Evolutionary conservation across 129 eudicot genomes (phyloP), one percentile per base, ranked within the genome.

Genomic region (Saposhnikovia divaricata): DNA sequence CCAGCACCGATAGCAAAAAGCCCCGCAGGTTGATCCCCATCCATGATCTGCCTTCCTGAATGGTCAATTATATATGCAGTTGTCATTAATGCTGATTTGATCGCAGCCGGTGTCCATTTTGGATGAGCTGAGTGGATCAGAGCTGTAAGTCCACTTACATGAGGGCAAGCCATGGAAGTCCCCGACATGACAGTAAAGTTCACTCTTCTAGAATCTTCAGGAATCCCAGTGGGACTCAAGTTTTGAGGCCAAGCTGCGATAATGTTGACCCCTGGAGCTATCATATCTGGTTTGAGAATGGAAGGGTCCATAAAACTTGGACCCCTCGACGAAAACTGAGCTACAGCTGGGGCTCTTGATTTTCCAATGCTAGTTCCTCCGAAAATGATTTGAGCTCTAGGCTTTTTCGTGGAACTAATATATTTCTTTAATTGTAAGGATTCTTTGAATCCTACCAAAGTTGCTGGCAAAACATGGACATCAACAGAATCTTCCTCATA

Each of bases 241-340:
- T 92, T 96, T 80, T 96, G 98, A 1, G 98, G 99, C 99, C 99
- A 96, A 16, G 99, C 99, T 1, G 97, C 99, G 15, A 96, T 81
- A 4, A 96, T 90, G 84, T 96, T 96, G 48, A 96, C 98, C 19
- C 99, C 99, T 9, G 99, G 99, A 37, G 98, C 99, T 19, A 92
- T 90, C 71, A 96, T 72, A 47, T 96, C 99, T 5, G 99, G 99
- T 78, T 96, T 96, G 72, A 94, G 95, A 38, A 96, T 89, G 18
- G 90, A 85, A 27, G 96, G 97, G 84, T 90, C 97, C 51, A 88
- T 83, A 50, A 86, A 86, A 72, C 89, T 92, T 1, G 99, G 98
- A 0, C 99, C 98, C 50, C 99, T 82, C 23, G 99, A 96, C 43
- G 99, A 96, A 83, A 95, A 96, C 84, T 90, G 96, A 38, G 99